Conservation (phyloP, 108 stramenopile genomes). For the Nannochloropsis oceanica region DNA sequence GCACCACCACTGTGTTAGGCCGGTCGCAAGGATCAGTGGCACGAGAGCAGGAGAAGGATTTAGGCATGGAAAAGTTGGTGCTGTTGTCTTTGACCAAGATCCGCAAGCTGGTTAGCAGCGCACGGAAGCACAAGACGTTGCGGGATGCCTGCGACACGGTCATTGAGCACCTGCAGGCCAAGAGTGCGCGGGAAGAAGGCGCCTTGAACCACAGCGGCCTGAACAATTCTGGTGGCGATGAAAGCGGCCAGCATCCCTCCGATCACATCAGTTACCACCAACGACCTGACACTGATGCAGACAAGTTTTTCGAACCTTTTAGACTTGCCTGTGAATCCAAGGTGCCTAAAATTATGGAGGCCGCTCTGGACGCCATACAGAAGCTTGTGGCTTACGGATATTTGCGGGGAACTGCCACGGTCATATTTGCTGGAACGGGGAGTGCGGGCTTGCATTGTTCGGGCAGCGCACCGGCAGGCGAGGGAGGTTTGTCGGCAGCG, state of each 20-base stretch:
- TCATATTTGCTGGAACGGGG: not conserved
- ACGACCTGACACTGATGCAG: constrained; percentile 6
- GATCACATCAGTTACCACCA: not conserved
- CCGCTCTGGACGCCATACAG: constrained; percentile 41
- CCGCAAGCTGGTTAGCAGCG: not conserved
- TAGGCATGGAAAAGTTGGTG: not conserved
- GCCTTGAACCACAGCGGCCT: not conserved
- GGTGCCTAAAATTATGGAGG: constrained; percentile 27
- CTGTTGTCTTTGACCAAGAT: not conserved
- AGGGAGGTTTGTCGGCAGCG: not conserved
- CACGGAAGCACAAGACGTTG: not conserved
- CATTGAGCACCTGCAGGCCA: not conserved
- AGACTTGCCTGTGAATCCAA: constrained; percentile 27
- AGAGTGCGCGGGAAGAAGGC: not conserved
- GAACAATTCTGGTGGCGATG: not conserved
- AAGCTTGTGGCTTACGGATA: constrained; percentile 36
- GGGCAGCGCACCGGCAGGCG: not conserved
- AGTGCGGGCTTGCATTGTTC: not conserved
- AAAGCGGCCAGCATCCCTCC: not conserved
- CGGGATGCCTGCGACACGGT: not conserved
- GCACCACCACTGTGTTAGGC: not conserved
- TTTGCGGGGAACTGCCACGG: not conserved
- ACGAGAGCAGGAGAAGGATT: not conserved
- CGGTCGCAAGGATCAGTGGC: no score
- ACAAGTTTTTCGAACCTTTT: constrained; percentile 33